Conservation (phyloP, 129 eudicot species). For the Tanacetum coccineum region DNA sequence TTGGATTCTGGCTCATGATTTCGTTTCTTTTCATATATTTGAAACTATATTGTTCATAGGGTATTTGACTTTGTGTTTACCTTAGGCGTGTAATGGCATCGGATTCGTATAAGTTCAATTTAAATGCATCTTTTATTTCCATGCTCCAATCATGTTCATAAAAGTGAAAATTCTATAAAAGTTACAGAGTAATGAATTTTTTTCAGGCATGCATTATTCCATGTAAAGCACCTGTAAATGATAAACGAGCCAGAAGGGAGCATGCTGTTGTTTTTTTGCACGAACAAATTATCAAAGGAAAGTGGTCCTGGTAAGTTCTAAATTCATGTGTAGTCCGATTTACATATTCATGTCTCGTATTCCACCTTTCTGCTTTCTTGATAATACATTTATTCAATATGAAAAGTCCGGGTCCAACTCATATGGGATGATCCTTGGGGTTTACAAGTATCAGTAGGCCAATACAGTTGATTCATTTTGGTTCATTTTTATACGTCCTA, state of each 20-base stretch:
- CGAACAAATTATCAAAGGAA: constrained; percentile 67
- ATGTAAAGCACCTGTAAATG: constrained; percentile 41
- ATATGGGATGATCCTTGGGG: constrained; percentile 4
- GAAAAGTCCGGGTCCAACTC: background rate
- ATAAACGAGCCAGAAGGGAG: constrained; percentile 71
- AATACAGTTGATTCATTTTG: background rate
- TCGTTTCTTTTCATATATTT: background rate
- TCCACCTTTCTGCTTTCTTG: background rate
- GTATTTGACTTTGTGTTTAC: background rate
- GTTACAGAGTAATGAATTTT: constrained; percentile 13
- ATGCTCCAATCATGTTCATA: constrained; percentile 8
- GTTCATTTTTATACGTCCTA: background rate
- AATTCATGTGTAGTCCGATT: background rate
- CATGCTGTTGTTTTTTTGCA: constrained; percentile 47
- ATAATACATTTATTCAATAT: background rate
- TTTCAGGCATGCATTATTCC: constrained; percentile 64
- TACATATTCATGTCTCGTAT: constrained; percentile 5
- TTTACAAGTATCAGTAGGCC: background rate
- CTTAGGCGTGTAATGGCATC: too few relatives aligned
- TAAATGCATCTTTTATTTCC: constrained; percentile 6
- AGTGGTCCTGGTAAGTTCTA: constrained; percentile 75
- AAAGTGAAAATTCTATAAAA: background rate
- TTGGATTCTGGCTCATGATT: constrained; percentile 10
- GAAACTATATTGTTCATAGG: background rate
- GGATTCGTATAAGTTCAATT: too few relatives aligned